phyloP scores from a whole-genome alignment of 176 grass and related monocot species.

The Hsuehochloa calcarea region DNA sequence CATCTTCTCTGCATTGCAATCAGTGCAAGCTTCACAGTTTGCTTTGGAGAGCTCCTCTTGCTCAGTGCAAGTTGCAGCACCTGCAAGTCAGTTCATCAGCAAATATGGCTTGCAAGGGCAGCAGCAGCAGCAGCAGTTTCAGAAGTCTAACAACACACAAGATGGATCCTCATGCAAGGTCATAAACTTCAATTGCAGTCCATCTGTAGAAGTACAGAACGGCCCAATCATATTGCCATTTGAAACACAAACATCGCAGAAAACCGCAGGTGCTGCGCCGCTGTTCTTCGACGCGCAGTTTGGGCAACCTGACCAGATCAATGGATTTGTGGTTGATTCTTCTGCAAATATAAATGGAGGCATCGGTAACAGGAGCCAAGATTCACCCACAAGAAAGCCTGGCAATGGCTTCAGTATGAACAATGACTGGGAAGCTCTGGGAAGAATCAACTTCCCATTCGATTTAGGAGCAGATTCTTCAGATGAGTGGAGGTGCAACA shows the following conservation, averaged over 20 bases:
- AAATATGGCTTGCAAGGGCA: conserved; percentile 47
- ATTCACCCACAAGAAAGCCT: conserved; percentile 24
- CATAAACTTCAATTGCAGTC: conserved; percentile 48
- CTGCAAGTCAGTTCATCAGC: conserved; percentile 32
- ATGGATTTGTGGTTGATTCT: conserved; percentile 45
- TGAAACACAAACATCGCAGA: conserved; percentile 36
- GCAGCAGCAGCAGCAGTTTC: conserved; percentile 32
- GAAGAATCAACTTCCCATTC: conserved; percentile 54
- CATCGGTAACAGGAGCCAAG: conserved; percentile 24
- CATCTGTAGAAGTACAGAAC: conserved; percentile 37
- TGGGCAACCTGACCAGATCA: conserved; percentile 44
- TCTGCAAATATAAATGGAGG: conserved; percentile 31
- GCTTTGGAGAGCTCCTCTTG: conserved; percentile 50
- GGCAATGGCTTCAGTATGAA: conserved; percentile 33
- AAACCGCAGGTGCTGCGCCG: conserved; percentile 24
- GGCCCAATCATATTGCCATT: conserved; percentile 44
- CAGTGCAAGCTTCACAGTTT: conserved; percentile 46
- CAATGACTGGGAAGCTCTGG: conserved; percentile 42
- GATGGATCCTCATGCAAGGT: conserved; percentile 52
- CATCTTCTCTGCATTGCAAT: conserved; percentile 32
- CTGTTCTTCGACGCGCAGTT: conserved; percentile 57
- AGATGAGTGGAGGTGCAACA: conserved; percentile 80
- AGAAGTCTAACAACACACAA: conserved; percentile 19
- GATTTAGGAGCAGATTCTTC: conserved; percentile 51
- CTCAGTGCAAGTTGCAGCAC: conserved; percentile 45